Evolutionary conservation across 2,329 filamentous ascomycete genomes (phyloP), one percentile per base, ranked within the genome.

Genomic region (Cladosporium colombiae): DNA sequence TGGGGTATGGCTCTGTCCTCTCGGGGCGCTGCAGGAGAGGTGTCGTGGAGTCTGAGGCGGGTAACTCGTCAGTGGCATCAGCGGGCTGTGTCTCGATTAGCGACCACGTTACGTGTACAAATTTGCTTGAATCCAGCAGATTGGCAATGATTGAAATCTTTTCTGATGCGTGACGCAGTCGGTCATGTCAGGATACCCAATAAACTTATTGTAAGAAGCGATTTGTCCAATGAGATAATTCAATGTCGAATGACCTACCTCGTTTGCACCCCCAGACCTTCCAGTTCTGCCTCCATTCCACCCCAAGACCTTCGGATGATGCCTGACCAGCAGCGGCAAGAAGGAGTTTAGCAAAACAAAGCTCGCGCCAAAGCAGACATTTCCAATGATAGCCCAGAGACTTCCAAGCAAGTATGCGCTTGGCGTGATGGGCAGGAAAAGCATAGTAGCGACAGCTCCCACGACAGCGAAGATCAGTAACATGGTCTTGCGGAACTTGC

Each of bases 341-440:
- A 97, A 99, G 0, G 93, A 97, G 79, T 99, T 99, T 55, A 99
- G 82, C 14, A 99, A 84, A 2, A 99, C 95, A 77, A 97, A 98
- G 0, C 93, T 97, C 18, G 93, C 93, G 25, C 95, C 95, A 75
- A 97, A 96, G 53, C 92, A 94, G 1, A 92, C 96, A 76, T 98
- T 98, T 40, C 93, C 91, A 59, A 98, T 82, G 69, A 98, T 92
- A 33, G 95, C 93, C 67, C 97, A 84, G 2, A 98, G 70, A 3
- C 91, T 91, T 53, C 91, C 94, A 13, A 98, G 78, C 2, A 97
- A 74, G 75, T 97, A 98, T 11, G 92, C 82, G 53, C 86, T 84
- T 31, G 92, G 89, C 49, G 86, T 85, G 62, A 97, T 84, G 29
- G 90, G 89, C 58, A 99, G 85, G 80, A 96, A 98, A 4, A 91